Conservation (phyloP, 495 filamentous ascomycete genomes). For the Rusavskia elegans region DNA sequence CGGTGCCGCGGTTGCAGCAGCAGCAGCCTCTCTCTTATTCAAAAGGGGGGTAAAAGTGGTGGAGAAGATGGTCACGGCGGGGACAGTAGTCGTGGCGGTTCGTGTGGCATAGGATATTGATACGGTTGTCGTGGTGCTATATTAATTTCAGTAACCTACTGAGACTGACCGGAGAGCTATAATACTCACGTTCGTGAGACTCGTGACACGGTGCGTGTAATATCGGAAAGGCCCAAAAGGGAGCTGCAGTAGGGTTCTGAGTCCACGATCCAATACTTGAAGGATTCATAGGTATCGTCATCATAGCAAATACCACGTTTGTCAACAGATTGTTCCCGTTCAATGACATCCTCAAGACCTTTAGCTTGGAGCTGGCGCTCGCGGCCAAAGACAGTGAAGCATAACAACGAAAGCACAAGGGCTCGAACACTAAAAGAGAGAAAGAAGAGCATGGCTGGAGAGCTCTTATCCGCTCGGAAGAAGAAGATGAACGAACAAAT, state of each 20-base stretch:
- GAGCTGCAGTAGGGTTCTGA: neutral
- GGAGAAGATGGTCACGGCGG: constrained; percentile 1
- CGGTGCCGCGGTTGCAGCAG: neutral
- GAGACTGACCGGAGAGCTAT: neutral
- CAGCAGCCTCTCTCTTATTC: constrained; percentile 4
- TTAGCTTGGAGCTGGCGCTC: neutral
- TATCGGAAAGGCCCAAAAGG: neutral
- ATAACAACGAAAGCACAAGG: neutral
- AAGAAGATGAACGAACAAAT: neutral
- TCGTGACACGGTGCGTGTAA: constrained; percentile 1
- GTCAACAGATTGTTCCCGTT: constrained; percentile 70
- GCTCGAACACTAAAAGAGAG: neutral
- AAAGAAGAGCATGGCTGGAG: neutral
- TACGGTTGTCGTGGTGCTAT: constrained; percentile 1
- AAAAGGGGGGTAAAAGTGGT: neutral
- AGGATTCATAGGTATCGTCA: neutral
- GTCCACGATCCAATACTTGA: neutral
- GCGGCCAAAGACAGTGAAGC: neutral
- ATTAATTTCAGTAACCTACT: neutral
- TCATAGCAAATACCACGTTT: neutral
- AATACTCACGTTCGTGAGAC: constrained; percentile 5
- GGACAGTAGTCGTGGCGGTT: constrained; percentile 1
- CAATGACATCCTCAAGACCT: constrained; percentile 84
- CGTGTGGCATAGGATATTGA: neutral
- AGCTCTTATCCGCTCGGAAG: neutral